Base-by-base conservation (phyloP, 495 filamentous ascomycete species). In the Lepidopterella palustris region DNA sequence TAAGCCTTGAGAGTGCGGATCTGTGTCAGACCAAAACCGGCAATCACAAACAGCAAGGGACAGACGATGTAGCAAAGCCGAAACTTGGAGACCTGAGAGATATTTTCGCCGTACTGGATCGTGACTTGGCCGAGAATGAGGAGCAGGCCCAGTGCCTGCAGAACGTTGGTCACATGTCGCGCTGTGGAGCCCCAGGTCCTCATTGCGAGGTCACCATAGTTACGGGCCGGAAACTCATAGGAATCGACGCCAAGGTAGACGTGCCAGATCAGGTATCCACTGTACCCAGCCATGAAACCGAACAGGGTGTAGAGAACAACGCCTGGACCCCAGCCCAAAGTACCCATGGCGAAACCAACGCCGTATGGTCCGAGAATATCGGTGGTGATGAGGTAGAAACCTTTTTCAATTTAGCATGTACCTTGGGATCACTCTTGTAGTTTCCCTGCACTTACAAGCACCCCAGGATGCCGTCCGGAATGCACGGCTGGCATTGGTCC, bases 331-430 rank as follows among this genome's bases (percentile, higher is more conserved):
- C 78, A 82, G 15, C 80, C 79, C 58, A 82, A 51, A 35, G 53
- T 45, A 45, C 77, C 77, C 40, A 78, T 73, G 73, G 45, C 45
- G 23, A 49, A 49, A 5, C 45, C 77, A 5, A 75, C 74, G 45
- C 73, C 75, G 58, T 76, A 83, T 0, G 82, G 82, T 21, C 83
- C 83, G 9, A 87, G 70, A 57, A 86, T 81, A 62, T 85, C 82
- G 4, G 82, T 87, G 0, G 82, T 82, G 60, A 83, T 81, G 24
- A 83, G 71, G 63, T 78, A 85, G 72, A 83, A 81, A 26, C 31
- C 31, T 35, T 35, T 35, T 35, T 15, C 6, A 35, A n/a, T n/a
- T 35, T 6, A 35, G 31, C 31, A 35, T 35, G 31, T 15, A 35
- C 15, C 31, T 35, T 35, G 31, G 15, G 31, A 35, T 35, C 31